Base-by-base conservation (phyloP, 768 basidiomycete genomes). In the Kwoniella europaea region DNA sequence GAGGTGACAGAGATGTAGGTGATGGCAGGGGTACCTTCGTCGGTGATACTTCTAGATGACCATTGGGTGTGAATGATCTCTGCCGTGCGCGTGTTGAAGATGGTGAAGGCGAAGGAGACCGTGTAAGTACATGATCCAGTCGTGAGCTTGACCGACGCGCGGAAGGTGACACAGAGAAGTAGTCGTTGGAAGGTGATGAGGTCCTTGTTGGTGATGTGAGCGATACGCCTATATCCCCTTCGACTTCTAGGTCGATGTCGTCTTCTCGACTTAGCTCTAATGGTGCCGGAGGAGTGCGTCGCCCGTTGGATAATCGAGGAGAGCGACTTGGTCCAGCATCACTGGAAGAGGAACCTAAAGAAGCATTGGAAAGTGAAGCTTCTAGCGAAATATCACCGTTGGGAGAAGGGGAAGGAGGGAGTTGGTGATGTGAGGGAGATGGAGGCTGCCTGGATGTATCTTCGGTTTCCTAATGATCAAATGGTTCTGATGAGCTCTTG, bases 211-310 rank as follows among this genome's bases (percentile, higher is more conserved):
- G 67, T 5, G 60, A 63, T 0, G 67, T 56, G 12, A 56, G 22
- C 2, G 60, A 56, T 22, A 68, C 67, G 10, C 67, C 68, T 13
- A 64, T 65, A 54, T 70, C 68, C 5, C 63, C 68, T 27, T 58
- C 68, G 15, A 53, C 43, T 20, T 64, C 63, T 20, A 56, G 16
- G n/a, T 63, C 68, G 15, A 64, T 53, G 16, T 57, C 62, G 6
- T 46, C 68, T 18, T 46, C 53, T 15, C 52, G 44, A 13, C 42
- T 44, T n/a, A 60, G 9, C 9, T 57, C 68, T 2, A 50, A 35
- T 20, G 60, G 57, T 27, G 24, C 10, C 10, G 60, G 57, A 16
- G 59, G 35, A 0, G 59, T 20, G 16, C 20, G 42, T 0, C 59
- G 59, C 1, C 41, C 41, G 42, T 43, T 57, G 2, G 29, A 15